These are phyloP conservation scores for Chenopodium quinoa DNA, from an alignment of 148 eudicot species.

Conservation along the genomic window DNA sequence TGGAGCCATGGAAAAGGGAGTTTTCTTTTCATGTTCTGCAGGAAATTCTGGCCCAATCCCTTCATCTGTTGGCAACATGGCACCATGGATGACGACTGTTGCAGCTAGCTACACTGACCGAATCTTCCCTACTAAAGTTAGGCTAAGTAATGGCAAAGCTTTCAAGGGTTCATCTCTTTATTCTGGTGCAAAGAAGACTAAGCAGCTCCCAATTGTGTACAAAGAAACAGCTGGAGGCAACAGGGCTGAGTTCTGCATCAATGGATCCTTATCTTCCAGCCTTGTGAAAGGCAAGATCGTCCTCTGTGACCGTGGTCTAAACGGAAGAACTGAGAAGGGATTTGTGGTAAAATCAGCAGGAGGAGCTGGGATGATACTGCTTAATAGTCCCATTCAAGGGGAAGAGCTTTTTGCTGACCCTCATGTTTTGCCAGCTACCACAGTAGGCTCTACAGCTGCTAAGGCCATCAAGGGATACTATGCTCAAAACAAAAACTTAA, in stretches of 20 bases:
- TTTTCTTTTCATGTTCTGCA: constrained; percentile 65
- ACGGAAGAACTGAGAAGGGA: constrained; percentile 51
- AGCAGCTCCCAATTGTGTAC: constrained; percentile 42
- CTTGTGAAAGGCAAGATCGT: constrained; percentile 61
- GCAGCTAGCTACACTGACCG: constrained; percentile 68
- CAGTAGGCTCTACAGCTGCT: constrained; percentile 50
- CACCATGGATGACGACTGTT: constrained; percentile 76
- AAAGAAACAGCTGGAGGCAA: constrained; percentile 42
- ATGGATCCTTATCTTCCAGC: constrained; percentile 35
- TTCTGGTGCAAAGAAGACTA: constrained; percentile 37
- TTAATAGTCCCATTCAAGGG: constrained; percentile 44
- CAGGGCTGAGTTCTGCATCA: constrained; percentile 47
- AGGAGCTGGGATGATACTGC: constrained; percentile 66
- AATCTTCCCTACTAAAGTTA: constrained; percentile 46
- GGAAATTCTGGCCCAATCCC: constrained; percentile 70
- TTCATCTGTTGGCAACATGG: constrained; percentile 59
- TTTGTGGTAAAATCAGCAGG: constrained; percentile 57
- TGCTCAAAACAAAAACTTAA: constrained; percentile 22
- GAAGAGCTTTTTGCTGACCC: constrained; percentile 67
- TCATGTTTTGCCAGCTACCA: constrained; percentile 57
- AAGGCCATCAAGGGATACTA: constrained; percentile 39
- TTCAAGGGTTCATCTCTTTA: constrained; percentile 58
- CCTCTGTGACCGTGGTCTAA: constrained; percentile 57
- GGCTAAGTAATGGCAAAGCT: constrained; percentile 47
- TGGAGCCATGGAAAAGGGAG: constrained; percentile 56